Conservation (phyloP, 2,329 filamentous ascomycete species). For the Coleophoma crateriformis region DNA sequence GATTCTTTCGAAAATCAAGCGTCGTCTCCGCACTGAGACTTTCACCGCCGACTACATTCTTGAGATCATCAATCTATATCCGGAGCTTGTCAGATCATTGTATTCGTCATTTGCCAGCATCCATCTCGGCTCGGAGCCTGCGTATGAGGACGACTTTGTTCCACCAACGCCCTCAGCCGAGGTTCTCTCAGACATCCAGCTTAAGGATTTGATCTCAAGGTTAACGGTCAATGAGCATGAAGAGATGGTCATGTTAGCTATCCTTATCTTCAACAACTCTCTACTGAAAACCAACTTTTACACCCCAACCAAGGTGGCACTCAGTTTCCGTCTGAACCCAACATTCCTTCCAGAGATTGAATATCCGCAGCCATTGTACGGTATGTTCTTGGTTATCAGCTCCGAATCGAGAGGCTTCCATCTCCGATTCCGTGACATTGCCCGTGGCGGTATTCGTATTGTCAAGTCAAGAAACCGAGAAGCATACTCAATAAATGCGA, state of each 20-base stretch:
- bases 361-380: slow-evolving; percentile 89
- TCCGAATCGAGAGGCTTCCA: slow-evolving; percentile 97
- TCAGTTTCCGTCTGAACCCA: slow-evolving; percentile 92
- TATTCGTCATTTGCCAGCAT: slow-evolving; percentile 90
- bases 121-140: slow-evolving; percentile 58
- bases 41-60: slow-evolving; percentile 98
- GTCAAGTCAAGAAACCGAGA: slow-evolving; percentile 97
- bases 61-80: slow-evolving; percentile 92
- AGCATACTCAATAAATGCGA: slow-evolving; percentile 91
- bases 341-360: slow-evolving; percentile 85
- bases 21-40: slow-evolving; percentile 88
- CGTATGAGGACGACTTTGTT: slow-evolving; percentile 45
- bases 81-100: slow-evolving; percentile 76
- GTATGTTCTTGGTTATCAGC: slow-evolving; percentile 98
- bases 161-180: slow-evolving; percentile 53
- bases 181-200: slow-evolving; percentile 67
- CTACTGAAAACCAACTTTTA: slow-evolving; percentile 94
- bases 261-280: slow-evolving; percentile 89
- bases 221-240: slow-evolving; percentile 92
- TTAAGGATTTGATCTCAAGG: slow-evolving; percentile 72
- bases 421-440: slow-evolving; percentile 93
- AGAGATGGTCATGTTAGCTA: slow-evolving; percentile 95
- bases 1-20: slow-evolving; percentile 89
- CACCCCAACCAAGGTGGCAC: slow-evolving; percentile 94
- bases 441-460: slow-evolving; percentile 94